Conservation (phyloP, 176 grass and related monocot species). For the Triticum aestivum region DNA sequence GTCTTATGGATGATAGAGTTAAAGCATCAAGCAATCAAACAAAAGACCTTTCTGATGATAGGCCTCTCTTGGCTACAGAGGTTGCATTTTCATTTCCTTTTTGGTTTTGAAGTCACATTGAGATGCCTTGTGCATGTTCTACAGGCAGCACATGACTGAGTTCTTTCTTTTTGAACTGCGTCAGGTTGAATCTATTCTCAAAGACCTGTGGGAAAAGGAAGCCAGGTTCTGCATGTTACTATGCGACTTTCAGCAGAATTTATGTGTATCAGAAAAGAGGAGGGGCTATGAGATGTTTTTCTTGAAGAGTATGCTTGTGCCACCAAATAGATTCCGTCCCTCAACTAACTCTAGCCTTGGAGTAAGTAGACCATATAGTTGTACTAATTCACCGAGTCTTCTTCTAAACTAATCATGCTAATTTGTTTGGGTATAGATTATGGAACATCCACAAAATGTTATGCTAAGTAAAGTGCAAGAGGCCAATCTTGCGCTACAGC, state of each 20-base stretch:
- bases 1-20: constrained; percentile 45
- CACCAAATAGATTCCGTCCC: constrained; percentile 86
- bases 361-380: constrained; percentile 45
- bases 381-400: background rate
- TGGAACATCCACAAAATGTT: constrained; percentile 95
- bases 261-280: constrained; percentile 45
- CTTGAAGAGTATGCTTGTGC: constrained; percentile 74
- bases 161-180: constrained; percentile 19
- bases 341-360: constrained; percentile 51
- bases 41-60: constrained; percentile 42
- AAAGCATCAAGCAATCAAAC: constrained; percentile 35
- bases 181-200: constrained; percentile 81
- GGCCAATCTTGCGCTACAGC: constrained; percentile 56
- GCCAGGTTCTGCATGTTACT: constrained; percentile 64
- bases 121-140: background rate
- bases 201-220: constrained; percentile 82
- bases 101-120: constrained; percentile 15
- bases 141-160: background rate
- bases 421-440: constrained; percentile 43
- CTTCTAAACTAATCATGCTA: constrained; percentile 20
- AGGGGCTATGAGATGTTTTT: constrained; percentile 87
- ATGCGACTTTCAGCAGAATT: constrained; percentile 73
- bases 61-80: constrained; percentile 69
- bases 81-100: constrained; percentile 35
- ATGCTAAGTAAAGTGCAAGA: constrained; percentile 76